Conservation (phyloP, 768 basidiomycete species). For the Cystofilobasidium bisporidii region DNA sequence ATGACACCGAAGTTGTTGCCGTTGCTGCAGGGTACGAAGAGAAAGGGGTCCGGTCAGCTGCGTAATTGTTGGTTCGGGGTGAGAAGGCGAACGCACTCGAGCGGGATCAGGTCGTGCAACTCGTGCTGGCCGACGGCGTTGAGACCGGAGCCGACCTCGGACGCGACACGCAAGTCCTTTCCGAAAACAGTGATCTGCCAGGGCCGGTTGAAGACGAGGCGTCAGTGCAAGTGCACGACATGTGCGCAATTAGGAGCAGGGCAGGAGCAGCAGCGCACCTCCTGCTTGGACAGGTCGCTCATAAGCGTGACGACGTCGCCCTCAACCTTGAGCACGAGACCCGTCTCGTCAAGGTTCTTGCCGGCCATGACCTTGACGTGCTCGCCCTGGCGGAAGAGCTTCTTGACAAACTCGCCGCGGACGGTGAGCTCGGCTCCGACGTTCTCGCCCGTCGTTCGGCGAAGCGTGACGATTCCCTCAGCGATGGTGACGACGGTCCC, state of each 20-base stretch:
- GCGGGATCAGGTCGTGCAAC: slow-evolving; percentile 87
- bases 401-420: slow-evolving; percentile 70
- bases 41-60: too few species aligned
- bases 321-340: slow-evolving; percentile 82
- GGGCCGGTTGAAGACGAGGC: too few species aligned
- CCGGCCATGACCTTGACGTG: slow-evolving; percentile 98
- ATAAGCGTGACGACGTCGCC: slow-evolving; percentile 83
- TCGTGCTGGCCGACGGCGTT: slow-evolving; percentile 89
- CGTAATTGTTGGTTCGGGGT: too few species aligned
- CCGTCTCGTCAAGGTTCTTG: slow-evolving; percentile 87
- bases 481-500: slow-evolving; percentile 84
- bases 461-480: slow-evolving; percentile 76
- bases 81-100: slow-evolving; percentile 59
- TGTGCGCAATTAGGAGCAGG: not conserved
- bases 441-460: slow-evolving; percentile 64
- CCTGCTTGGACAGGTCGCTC: slow-evolving; percentile 94
- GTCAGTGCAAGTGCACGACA: not conserved
- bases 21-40: slow-evolving; percentile 44
- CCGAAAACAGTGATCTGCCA: slow-evolving; percentile 87
- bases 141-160: slow-evolving; percentile 86
- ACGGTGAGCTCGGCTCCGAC: slow-evolving; percentile 79
- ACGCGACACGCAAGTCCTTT: slow-evolving; percentile 92
- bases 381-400: slow-evolving; percentile 91
- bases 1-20: slow-evolving; percentile 92
- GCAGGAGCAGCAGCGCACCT: slow-evolving; percentile 48